Conservation (phyloP, 345 rosid species). For the Mallotus nudiflorus region DNA sequence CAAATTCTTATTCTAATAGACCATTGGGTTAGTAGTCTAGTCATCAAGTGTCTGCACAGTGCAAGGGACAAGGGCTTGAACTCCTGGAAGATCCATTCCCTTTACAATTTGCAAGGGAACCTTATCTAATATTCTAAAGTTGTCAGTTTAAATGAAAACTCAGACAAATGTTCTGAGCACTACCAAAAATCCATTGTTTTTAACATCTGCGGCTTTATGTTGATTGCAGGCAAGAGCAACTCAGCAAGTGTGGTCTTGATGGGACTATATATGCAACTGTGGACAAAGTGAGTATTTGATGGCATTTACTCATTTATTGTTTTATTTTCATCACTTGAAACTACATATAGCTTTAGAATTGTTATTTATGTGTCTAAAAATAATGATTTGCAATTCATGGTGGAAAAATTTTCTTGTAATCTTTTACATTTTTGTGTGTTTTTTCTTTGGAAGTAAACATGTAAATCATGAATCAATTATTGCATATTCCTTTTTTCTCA, state of each 20-base stretch:
- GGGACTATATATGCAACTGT: slow-evolving; percentile 48
- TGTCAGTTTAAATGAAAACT: not conserved
- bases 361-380: not conserved
- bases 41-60: no score
- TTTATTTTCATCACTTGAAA: not conserved
- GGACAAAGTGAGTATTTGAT: slow-evolving; percentile 40
- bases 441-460: not conserved
- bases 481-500: not conserved
- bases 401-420: no score
- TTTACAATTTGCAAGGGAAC: no score
- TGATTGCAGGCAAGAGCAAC: slow-evolving; percentile 56
- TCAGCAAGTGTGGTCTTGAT: slow-evolving; percentile 55
- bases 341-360: not conserved
- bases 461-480: not conserved
- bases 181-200: slow-evolving; percentile 5
- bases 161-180: not conserved
- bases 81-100: no score
- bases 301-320: not conserved
- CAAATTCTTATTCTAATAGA: no score
- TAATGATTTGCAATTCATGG: not conserved
- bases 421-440: not conserved
- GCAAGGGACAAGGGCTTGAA: no score
- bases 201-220: no score
- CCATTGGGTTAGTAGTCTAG: no score
- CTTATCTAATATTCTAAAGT: no score